These are phyloP conservation scores for Microbotryomycetes sp. DNA, from an alignment of 1,284 basidiomycete genomes.

Conservation along the genomic window DNA sequence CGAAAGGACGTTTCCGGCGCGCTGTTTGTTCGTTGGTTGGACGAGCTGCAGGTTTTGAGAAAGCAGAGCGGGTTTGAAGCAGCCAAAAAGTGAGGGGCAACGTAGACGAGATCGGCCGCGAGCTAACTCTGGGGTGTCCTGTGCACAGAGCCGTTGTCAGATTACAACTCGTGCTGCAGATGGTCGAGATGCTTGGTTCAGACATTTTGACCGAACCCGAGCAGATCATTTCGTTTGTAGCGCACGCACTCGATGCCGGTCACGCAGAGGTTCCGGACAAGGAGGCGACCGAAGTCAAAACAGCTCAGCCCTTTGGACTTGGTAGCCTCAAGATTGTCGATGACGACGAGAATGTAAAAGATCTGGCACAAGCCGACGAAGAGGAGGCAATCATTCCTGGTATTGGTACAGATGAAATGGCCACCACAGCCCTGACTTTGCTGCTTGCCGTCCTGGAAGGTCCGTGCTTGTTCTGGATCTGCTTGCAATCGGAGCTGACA, in stretches of 20 bases:
- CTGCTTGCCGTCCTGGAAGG: conserved; percentile 77
- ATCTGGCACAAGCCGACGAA: conserved; percentile 34
- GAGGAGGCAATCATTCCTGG: conserved; percentile 36
- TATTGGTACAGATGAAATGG: conserved; percentile 54
- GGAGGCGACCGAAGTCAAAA: neutral
- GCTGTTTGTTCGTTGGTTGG: conserved; percentile 64
- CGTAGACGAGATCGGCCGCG: conserved; percentile 34
- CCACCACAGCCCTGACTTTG: conserved; percentile 65
- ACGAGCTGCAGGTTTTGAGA: conserved; percentile 53
- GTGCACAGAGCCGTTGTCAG: conserved; percentile 47
- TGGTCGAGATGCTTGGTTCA: conserved; percentile 61
- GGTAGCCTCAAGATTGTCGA: conserved; percentile 24
- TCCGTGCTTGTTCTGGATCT: conserved; percentile 38
- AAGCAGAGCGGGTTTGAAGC: conserved; percentile 42
- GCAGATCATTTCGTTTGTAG: conserved; percentile 69
- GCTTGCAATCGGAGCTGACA: neutral
- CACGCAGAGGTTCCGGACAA: neutral
- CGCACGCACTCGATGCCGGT: conserved; percentile 51
- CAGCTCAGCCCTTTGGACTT: conserved; percentile 2
- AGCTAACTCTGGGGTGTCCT: conserved; percentile 38
- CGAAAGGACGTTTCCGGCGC: conserved; percentile 61
- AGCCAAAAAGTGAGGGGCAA: conserved; percentile 28
- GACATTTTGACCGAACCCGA: conserved; percentile 63
- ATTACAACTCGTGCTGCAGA: conserved; percentile 67
- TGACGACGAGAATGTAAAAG: conserved; percentile 31